Base-by-base conservation (phyloP, 1,139 yeast species). In the Ogataea hybrid region DNA sequence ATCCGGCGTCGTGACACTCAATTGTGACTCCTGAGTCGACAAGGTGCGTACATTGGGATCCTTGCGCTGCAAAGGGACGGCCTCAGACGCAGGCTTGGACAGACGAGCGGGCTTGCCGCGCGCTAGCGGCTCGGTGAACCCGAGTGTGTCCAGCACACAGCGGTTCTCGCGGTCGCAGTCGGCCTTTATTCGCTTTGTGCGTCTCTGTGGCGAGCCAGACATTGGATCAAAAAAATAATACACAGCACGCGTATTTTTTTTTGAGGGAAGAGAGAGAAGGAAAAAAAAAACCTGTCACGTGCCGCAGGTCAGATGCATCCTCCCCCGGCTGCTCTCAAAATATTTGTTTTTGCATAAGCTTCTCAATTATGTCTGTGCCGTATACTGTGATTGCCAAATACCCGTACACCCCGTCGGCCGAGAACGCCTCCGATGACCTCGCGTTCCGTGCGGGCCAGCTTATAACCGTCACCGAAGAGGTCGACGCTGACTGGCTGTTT, bases 401-500 rank as follows among this genome's bases (percentile, higher is more conserved):
- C 39, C 54, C 58, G 14, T 60, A 60, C 43, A 48, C 56, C 2
- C 64, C 63, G 15, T 61, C 53, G 30, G 56, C 54, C 2, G 63
- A 43, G 17, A 60, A 59, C 41, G 64, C 64, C 3, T 89, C 82
- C 25, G 97, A 89, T 58, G 98, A 92, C 63, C 73, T 92, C 60
- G 69, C 75, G 28, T 89, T 92, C 54, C 62, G 64, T 1, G 76
- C 70, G 5, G 92, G 85, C 15, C 88, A 84, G 59, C 52, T 75
- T 33, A 83, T 92, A 48, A 75, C 79, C 6, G 96, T 92, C 16
- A 78, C 81, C 3, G 78, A 76, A 23, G 70, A 85, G 46, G 96
- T 88, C 56, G 97, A 89, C 58, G 95, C 79, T 7, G 96, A 90
- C 51, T 92, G 98, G 98, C 84, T 77, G 58, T 69, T 76, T 32